Evolutionary conservation across 148 eudicot species (phyloP), one percentile per base, ranked within the genome.

Genomic region (Rhododendron simsii): DNA sequence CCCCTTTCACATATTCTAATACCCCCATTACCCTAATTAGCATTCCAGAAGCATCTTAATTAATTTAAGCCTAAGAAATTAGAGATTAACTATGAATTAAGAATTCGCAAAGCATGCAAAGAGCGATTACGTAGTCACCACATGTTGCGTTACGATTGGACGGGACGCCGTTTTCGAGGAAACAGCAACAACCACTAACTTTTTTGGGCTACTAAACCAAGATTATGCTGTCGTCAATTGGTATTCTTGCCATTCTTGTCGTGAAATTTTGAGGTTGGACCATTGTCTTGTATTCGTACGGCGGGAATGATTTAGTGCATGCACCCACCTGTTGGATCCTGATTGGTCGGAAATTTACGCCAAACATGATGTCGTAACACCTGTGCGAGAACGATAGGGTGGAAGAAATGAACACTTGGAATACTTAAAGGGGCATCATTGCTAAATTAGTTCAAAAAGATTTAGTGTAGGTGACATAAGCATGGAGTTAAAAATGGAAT

Each of bases 1-100:
- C 81, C 84, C 57, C 81, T 84, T 83, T 65, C 74, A n/a, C 13
- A 50, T 89, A 85, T 67, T 84, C 30, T 85, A 88, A 81, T 86
- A 37, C 86, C 14, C 87, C 87, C 89, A 88, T 85, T 87, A 87
- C 91, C 85, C 79, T 41, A 89, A 85, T 85, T 88, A 87, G 89
- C 80, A 87, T 85, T 87, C 89, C 87, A 84, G 93, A 93, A 90
- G 82, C 89, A 90, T 92, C 94, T 69, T 37, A 37, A 37, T 37
- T 37, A 37, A 37, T 37, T 82, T 78, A 73, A 83, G 87, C 47
- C 80, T 30, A 71, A 77, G 28, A 61, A 14, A 55, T 55, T 55
- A 55, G n/a, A 15, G 48, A 81, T 45, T 15, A 81, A 28, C 28
- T 16, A 53, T 16, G 20, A 1, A 61, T 74, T 81, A 59, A 21